Percentiles rank a stretch among this genome's conserved stretches.
phyloP scores from a whole-genome alignment of 2,329 filamentous ascomycete genomes.

The Fusarium sp. region DNA sequence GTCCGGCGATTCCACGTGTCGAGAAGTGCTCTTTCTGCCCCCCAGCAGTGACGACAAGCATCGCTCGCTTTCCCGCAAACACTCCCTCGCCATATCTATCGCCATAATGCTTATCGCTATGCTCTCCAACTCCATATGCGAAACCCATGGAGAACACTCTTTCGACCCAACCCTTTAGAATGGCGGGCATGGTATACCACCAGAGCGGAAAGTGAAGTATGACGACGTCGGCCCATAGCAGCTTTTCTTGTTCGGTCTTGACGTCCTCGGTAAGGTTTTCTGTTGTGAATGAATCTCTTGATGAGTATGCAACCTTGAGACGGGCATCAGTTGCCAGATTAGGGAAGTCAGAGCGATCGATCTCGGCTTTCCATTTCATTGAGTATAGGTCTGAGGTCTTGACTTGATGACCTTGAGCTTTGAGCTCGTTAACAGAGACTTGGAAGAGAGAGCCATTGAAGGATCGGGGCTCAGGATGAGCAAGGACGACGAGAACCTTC shows the following conservation, averaged over 20 bases:
- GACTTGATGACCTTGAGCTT: slow-evolving; percentile 18
- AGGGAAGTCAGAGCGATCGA: slow-evolving; percentile 13
- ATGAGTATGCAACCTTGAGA: neutral
- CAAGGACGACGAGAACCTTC: slow-evolving; percentile 18
- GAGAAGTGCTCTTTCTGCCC: slow-evolving; percentile 7
- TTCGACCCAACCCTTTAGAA: slow-evolving; percentile 23
- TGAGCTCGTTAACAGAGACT: slow-evolving; percentile 4
- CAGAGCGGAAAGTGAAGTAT: slow-evolving; percentile 23
- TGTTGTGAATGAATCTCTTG: neutral
- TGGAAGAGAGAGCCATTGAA: slow-evolving; percentile 11
- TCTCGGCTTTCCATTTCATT: slow-evolving; percentile 23
- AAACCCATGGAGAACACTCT: slow-evolving; percentile 15
- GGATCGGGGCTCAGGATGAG: slow-evolving; percentile 21
- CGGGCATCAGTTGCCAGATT: neutral
- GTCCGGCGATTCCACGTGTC: slow-evolving; percentile 11
- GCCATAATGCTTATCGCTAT: slow-evolving; percentile 7
- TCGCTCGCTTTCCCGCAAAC: slow-evolving; percentile 1
- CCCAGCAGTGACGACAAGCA: neutral
- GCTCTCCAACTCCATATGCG: slow-evolving; percentile 9
- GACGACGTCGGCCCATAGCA: slow-evolving; percentile 15
- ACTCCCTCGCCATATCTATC: slow-evolving; percentile 24
- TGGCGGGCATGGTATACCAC: slow-evolving; percentile 24
- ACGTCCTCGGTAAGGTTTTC: slow-evolving; percentile 20
- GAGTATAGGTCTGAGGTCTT: slow-evolving; percentile 19
- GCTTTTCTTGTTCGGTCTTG: slow-evolving; percentile 19